These are phyloP conservation scores for Umbilicaria muhlenbergii DNA, from an alignment of 495 filamentous ascomycete species.

Conservation along the genomic window DNA sequence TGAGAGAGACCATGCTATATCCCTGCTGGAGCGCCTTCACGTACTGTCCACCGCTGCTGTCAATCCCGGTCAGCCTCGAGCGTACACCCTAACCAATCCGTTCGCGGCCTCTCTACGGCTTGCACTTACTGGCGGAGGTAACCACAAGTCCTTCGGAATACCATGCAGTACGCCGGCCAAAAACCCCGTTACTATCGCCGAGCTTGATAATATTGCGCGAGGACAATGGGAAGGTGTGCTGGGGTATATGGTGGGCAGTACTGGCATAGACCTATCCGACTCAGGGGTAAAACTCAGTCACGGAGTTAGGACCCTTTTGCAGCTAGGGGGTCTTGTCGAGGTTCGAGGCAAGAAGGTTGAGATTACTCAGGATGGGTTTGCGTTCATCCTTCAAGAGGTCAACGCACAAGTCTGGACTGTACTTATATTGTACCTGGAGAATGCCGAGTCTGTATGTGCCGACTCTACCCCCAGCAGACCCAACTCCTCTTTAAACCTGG, in stretches of 20 bases:
- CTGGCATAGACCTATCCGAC: conserved; percentile 35
- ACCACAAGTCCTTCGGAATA: conserved; percentile 79
- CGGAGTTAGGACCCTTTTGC: conserved; percentile 68
- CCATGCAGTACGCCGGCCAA: conserved; percentile 47
- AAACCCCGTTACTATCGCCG: conserved; percentile 40
- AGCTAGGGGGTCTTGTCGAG: conserved; percentile 67
- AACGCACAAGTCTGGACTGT: conserved; percentile 96
- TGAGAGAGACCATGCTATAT: conserved; percentile 67
- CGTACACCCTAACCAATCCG: conserved; percentile 54
- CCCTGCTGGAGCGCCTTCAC: conserved; percentile 65
- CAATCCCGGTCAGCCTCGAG: conserved; percentile 39
- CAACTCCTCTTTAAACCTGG: background rate
- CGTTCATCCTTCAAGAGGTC: conserved; percentile 83
- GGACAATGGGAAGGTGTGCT: conserved; percentile 90
- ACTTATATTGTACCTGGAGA: conserved; percentile 81
- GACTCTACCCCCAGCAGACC: background rate
- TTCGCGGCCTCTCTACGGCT: conserved; percentile 66
- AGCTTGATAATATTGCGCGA: conserved; percentile 75
- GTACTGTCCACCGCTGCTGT: conserved; percentile 50
- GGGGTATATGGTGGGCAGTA: conserved; percentile 79
- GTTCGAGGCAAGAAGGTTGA: conserved; percentile 36
- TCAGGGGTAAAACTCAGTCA: conserved; percentile 45
- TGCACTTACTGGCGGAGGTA: conserved; percentile 72
- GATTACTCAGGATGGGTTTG: conserved; percentile 86
- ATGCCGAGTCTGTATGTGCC: conserved; percentile 42